These are phyloP conservation scores for Magnolia changhungtana DNA, from an alignment of 164 flowering plant genomes.

Conservation along the genomic window DNA sequence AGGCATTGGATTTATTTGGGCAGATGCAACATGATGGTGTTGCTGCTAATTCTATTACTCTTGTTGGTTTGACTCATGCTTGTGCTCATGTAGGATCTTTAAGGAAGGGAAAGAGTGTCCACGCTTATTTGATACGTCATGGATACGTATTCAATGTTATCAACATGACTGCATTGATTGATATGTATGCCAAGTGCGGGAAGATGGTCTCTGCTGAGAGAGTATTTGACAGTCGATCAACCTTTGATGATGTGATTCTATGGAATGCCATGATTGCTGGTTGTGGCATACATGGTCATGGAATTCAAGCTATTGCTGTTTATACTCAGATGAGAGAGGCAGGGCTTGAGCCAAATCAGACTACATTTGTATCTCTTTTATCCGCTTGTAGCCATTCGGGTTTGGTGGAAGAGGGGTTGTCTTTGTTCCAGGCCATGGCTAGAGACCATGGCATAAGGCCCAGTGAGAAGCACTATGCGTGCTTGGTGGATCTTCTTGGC, in stretches of 20 bases:
- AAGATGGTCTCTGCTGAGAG: constrained; percentile 32
- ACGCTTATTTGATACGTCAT: constrained; percentile 25
- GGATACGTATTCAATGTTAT: constrained; percentile 23
- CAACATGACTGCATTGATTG: constrained; percentile 30
- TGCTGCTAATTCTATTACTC: constrained; percentile 32
- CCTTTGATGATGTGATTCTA: constrained; percentile 29
- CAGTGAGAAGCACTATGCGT: constrained; percentile 40
- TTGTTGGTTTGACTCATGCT: constrained; percentile 36
- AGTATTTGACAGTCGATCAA: constrained; percentile 18
- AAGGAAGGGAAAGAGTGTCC: constrained; percentile 36
- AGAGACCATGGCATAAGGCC: constrained; percentile 26
- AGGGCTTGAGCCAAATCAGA: constrained; percentile 35
- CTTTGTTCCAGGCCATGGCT: constrained; percentile 27
- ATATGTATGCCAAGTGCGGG: constrained; percentile 44
- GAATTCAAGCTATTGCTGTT: constrained; percentile 26
- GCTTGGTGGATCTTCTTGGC: constrained; percentile 43
- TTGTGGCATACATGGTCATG: constrained; percentile 41
- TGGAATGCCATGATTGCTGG: constrained; percentile 42
- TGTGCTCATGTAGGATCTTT: constrained; percentile 38
- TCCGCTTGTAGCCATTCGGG: constrained; percentile 51
- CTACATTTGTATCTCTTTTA: constrained; percentile 39
- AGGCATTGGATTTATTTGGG: constrained; percentile 31
- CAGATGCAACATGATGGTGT: constrained; percentile 37
- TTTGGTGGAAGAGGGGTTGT: constrained; percentile 36
- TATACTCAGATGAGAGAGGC: constrained; percentile 27